Evolutionary conservation across 2,329 filamentous ascomycete genomes (phyloP).

Genomic region (Bipolaris sorokiniana): DNA sequence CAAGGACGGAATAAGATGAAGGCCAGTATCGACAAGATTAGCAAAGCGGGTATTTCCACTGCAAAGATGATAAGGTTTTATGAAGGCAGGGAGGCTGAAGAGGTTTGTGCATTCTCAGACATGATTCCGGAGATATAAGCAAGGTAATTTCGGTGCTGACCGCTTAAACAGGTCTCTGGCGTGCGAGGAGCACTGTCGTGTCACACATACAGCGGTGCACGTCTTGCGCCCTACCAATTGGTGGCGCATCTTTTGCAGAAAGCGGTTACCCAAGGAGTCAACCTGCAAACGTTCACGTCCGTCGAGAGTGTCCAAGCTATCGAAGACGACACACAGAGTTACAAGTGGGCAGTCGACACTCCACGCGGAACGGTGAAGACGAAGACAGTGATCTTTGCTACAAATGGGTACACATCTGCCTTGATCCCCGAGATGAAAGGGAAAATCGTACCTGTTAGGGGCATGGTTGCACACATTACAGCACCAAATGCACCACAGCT

Average conservation of each 20-base stretch:
- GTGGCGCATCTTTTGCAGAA: conserved; percentile 15
- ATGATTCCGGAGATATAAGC: no score
- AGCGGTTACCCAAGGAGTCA: conserved; percentile 14
- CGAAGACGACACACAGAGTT: background rate
- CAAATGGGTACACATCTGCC: conserved; percentile 29
- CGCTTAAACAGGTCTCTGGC: conserved; percentile 10
- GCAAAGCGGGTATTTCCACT: conserved; percentile 15
- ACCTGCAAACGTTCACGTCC: conserved; percentile 19
- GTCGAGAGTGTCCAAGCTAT: conserved; percentile 3
- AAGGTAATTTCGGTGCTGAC: background rate
- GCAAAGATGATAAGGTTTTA: conserved; percentile 11
- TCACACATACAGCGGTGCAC: conserved; percentile 19
- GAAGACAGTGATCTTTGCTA: conserved; percentile 24
- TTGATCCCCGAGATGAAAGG: conserved; percentile 47
- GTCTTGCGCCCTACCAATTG: conserved; percentile 18
- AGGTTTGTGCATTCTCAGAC: conserved; percentile 5
- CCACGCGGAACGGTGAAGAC: conserved; percentile 15
- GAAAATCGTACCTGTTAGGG: conserved; percentile 41
- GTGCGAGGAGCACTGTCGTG: conserved; percentile 17
- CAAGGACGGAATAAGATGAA: conserved; percentile 13
- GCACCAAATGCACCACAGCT: conserved; percentile 15
- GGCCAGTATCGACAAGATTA: conserved; percentile 7
- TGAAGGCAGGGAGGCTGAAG: conserved; percentile 13
- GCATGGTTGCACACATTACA: conserved; percentile 18
- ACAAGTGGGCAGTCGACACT: conserved; percentile 10